phyloP scores from a whole-genome alignment of 345 rosid species.

The Ceriops decandra region DNA sequence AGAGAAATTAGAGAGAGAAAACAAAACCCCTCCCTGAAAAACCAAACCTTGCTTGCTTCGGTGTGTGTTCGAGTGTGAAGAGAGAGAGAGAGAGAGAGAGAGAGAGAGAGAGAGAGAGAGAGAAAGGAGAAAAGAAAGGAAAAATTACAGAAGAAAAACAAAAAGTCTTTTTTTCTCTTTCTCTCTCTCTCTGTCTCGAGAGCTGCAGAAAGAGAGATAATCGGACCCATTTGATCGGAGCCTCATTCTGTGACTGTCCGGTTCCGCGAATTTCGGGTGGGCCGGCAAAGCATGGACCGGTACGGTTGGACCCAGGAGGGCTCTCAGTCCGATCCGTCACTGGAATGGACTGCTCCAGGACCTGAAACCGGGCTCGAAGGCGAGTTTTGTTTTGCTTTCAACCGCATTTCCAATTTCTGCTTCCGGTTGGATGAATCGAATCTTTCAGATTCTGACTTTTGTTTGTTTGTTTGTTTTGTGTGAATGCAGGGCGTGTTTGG shows the following conservation, averaged over 20 bases:
- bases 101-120: conserved; percentile 10
- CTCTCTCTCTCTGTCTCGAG: conserved; percentile 4
- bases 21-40: not conserved
- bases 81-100: conserved; percentile 10
- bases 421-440: conserved; percentile 3
- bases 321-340: conserved; percentile 61
- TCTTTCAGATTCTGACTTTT: conserved; percentile 30
- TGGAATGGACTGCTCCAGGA: conserved; percentile 64
- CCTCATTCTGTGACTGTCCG: conserved; percentile 12
- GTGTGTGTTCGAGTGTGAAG: not conserved
- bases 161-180: not conserved
- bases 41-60: not conserved
- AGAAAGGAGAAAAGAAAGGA: conserved; percentile 7
- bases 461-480: conserved; percentile 21
- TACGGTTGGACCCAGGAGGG: conserved; percentile 54
- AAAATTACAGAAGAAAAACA: conserved; percentile 7
- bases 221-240: conserved; percentile 40
- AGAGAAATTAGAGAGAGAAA: not conserved
- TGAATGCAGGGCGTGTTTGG: conserved; percentile 68
- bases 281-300: conserved; percentile 52
- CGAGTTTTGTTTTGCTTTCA: conserved; percentile 16
- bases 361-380: conserved; percentile 70
- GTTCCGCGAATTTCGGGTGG: conserved; percentile 22
- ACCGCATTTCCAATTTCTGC: conserved; percentile 20
- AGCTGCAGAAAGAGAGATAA: not conserved